phyloP scores from a whole-genome alignment of 345 rosid species.

The Bruguiera parviflora region DNA sequence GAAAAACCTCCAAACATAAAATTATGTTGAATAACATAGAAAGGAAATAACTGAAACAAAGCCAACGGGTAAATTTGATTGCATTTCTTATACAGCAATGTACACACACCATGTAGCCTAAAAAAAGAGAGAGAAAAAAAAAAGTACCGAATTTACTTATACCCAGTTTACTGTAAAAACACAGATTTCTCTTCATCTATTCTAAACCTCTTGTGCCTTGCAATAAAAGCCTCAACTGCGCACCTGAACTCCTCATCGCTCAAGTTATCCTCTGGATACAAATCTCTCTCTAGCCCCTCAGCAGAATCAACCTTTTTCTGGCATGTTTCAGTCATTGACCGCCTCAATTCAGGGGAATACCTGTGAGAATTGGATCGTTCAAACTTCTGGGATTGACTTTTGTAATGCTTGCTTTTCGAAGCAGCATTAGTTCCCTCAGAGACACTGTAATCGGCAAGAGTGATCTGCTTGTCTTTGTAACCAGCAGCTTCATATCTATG shows the following conservation, averaged over 20 bases:
- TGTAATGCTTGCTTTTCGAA: slow-evolving; percentile 27
- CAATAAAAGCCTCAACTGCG: slow-evolving; percentile 70
- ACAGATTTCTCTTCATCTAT: slow-evolving; percentile 54
- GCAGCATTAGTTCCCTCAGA: slow-evolving; percentile 11
- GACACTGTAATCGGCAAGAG: slow-evolving; percentile 11
- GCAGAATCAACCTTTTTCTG: slow-evolving; percentile 26
- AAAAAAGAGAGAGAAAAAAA: background rate
- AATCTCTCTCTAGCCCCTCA: slow-evolving; percentile 22
- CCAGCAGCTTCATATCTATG: slow-evolving; percentile 14
- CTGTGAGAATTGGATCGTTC: slow-evolving; percentile 14
- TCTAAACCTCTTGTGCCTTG: slow-evolving; percentile 65
- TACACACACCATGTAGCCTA: slow-evolving; percentile 13
- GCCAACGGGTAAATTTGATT: slow-evolving; percentile 1
- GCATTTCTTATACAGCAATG: slow-evolving; percentile 14
- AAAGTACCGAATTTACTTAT: background rate
- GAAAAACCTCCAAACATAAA: background rate
- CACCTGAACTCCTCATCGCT: slow-evolving; percentile 70
- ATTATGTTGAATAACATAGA: background rate
- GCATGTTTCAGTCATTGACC: slow-evolving; percentile 44
- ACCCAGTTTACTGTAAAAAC: background rate
- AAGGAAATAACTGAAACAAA: background rate
- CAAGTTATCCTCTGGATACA: slow-evolving; percentile 53
- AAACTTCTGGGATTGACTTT: slow-evolving; percentile 50
- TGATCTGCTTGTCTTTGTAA: slow-evolving; percentile 39
- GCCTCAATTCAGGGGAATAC: slow-evolving; percentile 39